Evolutionary conservation across 805 yeast genomes (phyloP).

Genomic region (Maudiozyma pseudohumilis): DNA sequence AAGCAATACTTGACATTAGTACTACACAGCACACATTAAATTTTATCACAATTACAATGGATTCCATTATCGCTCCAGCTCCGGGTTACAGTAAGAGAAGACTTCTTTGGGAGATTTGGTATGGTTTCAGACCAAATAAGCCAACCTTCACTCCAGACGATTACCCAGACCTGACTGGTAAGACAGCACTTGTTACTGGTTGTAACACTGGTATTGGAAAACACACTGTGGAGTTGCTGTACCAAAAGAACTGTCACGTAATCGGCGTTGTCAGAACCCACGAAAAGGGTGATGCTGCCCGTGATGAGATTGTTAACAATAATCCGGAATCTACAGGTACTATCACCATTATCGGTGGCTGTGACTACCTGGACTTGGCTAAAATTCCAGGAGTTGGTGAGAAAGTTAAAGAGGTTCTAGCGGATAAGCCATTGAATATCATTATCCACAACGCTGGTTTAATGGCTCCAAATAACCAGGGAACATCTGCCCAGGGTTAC

Average conservation of each 20-base stretch:
- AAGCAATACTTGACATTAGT: too few relatives aligned
- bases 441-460: conserved; percentile 33
- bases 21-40: too few relatives aligned
- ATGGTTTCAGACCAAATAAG: conserved; percentile 19
- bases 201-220: conserved; percentile 33
- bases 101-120: conserved; percentile 12
- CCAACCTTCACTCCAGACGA: conserved; percentile 26
- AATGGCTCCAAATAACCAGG: conserved; percentile 23
- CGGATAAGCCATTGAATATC: conserved; percentile 20
- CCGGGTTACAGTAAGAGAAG: conserved; percentile 12
- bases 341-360: conserved; percentile 18
- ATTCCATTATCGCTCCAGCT: conserved; percentile 13
- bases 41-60: too few relatives aligned
- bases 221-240: conserved; percentile 18
- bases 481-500: conserved; percentile 28
- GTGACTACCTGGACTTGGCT: conserved; percentile 33
- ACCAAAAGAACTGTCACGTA: conserved; percentile 29
- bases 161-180: conserved; percentile 32
- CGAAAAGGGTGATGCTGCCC: conserved; percentile 28
- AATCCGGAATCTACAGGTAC: conserved; percentile 21
- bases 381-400: conserved; percentile 27
- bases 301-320: conserved; percentile 19
- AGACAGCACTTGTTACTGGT: conserved; percentile 34
- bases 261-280: conserved; percentile 29
- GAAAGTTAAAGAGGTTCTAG: conserved; percentile 9